Percentiles rank a stretch among this genome's conserved stretches.
These are phyloP conservation scores for Termitomyces sp. DNA, from an alignment of 1,284 basidiomycete species.

Conservation along the genomic window DNA sequence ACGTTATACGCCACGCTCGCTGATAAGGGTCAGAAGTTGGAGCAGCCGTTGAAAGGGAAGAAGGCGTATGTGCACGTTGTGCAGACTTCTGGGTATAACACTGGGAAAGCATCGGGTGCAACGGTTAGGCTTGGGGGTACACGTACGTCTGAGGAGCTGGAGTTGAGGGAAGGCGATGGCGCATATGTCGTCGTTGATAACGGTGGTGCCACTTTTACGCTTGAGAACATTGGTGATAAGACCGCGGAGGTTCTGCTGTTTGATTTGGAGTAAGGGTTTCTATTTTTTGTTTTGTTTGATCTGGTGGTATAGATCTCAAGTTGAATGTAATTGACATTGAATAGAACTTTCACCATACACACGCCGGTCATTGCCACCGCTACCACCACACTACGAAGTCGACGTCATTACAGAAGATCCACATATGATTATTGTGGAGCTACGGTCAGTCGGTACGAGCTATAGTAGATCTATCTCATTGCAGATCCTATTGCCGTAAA, in stretches of 20 bases:
- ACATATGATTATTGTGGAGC: neutral
- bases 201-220: slow-evolving; percentile 35
- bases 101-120: slow-evolving; percentile 16
- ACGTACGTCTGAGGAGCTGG: slow-evolving; percentile 23
- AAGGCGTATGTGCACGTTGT: slow-evolving; percentile 71
- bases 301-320: neutral
- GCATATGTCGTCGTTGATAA: slow-evolving; percentile 29
- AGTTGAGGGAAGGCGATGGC: slow-evolving; percentile 27
- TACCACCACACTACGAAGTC: too few species aligned
- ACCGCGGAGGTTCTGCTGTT: slow-evolving; percentile 20
- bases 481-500: too few species aligned
- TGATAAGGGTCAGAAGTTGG: slow-evolving; percentile 39
- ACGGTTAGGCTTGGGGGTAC: slow-evolving; percentile 22
- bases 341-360: neutral
- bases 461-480: too few species aligned
- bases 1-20: slow-evolving; percentile 67
- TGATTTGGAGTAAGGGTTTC: slow-evolving; percentile 16
- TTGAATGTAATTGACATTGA: neutral
- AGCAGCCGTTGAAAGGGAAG: slow-evolving; percentile 41
- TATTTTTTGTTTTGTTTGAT: neutral
- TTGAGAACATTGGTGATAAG: slow-evolving; percentile 24
- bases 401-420: neutral
- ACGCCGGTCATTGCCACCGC: too few species aligned
- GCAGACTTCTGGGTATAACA: slow-evolving; percentile 75
- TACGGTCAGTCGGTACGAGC: too few species aligned